phyloP scores from a whole-genome alignment of 371 early-diverging fungal genomes.

The Rhizopus stolonifer region DNA sequence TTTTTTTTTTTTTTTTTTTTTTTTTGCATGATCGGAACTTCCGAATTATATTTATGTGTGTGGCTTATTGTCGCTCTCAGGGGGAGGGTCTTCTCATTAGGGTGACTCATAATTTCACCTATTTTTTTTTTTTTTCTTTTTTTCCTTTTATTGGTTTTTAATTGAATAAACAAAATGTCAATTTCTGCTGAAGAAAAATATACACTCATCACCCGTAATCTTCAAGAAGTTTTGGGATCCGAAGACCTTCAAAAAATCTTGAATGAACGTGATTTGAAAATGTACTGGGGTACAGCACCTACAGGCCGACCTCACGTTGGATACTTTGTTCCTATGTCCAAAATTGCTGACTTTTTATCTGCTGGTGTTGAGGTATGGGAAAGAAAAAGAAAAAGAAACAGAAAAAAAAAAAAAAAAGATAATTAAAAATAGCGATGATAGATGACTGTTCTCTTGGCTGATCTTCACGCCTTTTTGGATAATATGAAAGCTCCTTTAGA shows the following conservation, averaged over 20 bases:
- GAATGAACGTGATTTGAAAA: slow-evolving; percentile 84
- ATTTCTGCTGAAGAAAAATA: slow-evolving; percentile 73
- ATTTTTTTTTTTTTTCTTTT: slow-evolving; percentile 5
- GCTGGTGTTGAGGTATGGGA: slow-evolving; percentile 76
- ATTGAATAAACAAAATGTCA: too few relatives aligned
- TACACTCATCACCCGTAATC: slow-evolving; percentile 90
- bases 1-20: too few relatives aligned
- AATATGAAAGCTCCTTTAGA: slow-evolving; percentile 99
- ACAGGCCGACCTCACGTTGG: slow-evolving; percentile 99
- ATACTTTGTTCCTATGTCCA: slow-evolving; percentile 98
- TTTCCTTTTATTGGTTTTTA: background rate
- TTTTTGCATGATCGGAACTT: too few relatives aligned
- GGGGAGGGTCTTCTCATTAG: background rate
- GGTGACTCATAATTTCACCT: slow-evolving; percentile 4
- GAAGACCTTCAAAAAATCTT: slow-evolving; percentile 89
- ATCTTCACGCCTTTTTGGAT: slow-evolving; percentile 99
- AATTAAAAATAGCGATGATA: slow-evolving; percentile 23
- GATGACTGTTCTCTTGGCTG: slow-evolving; percentile 96
- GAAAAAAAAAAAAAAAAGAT: background rate
- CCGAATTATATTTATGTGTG: too few relatives aligned
- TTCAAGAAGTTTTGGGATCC: slow-evolving; percentile 96
- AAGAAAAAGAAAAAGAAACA: background rate
- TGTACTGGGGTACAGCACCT: slow-evolving; percentile 99
- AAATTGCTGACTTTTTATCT: slow-evolving; percentile 96
- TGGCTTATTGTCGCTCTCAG: too few relatives aligned